Evolutionary conservation across 257 asterid species (phyloP).

Genomic region (Nicotiana knightiana): DNA sequence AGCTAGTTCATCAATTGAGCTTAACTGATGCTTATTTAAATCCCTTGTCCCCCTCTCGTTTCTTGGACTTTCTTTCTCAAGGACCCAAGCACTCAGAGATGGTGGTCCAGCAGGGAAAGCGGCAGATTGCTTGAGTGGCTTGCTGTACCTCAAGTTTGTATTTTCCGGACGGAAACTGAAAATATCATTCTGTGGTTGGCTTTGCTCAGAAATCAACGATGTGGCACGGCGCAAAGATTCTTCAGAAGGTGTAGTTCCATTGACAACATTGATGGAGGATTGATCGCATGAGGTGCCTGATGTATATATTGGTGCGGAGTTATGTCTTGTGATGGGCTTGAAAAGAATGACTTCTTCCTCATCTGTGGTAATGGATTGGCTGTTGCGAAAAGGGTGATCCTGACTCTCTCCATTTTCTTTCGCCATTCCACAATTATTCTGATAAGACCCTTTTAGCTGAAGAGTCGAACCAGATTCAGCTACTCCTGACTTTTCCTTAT

Average conservation of each 20-base stretch:
- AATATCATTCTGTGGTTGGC: conserved; percentile 30
- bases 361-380: conserved; percentile 12
- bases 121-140: conserved; percentile 28
- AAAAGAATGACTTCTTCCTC: conserved; percentile 82
- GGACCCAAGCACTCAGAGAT: conserved; percentile 80
- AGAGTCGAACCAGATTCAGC: conserved; percentile 18
- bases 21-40: conserved; percentile 31
- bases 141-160: conserved; percentile 10
- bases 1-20: conserved; percentile 58
- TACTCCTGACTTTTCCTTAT: conserved; percentile 13
- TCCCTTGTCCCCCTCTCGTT: conserved; percentile 28
- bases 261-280: conserved; percentile 10
- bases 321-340: conserved; percentile 73
- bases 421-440: conserved; percentile 13
- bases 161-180: conserved; percentile 24
- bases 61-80: conserved; percentile 28
- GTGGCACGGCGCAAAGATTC: conserved; percentile 64
- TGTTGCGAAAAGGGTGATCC: not conserved
- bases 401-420: conserved; percentile 5
- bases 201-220: conserved; percentile 46
- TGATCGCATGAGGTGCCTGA: conserved; percentile 25
- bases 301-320: conserved; percentile 59
- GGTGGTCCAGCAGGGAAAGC: conserved; percentile 66
- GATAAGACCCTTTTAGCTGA: conserved; percentile 8
- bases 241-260: conserved; percentile 23